phyloP scores from a whole-genome alignment of 202 grass and related monocot species.

The Eragrostis tef region DNA sequence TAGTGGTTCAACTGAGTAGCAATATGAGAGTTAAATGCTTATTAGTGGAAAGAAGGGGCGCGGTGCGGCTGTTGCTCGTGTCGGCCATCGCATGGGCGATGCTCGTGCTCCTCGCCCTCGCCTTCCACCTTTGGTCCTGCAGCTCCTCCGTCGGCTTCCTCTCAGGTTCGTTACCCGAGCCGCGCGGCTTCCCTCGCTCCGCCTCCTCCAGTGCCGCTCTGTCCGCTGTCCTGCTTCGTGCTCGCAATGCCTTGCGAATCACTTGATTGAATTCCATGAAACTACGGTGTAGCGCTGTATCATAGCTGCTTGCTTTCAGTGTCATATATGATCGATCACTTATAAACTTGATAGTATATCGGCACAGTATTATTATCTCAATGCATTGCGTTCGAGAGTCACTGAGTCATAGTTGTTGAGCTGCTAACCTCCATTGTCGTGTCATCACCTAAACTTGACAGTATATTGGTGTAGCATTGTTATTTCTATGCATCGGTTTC shows the following conservation, averaged over 20 bases:
- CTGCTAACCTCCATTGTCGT: not conserved
- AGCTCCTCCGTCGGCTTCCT: conserved; percentile 67
- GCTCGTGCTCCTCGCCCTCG: conserved; percentile 79
- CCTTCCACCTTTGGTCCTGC: conserved; percentile 93
- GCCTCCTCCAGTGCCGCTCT: not conserved
- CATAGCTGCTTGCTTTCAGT: not conserved
- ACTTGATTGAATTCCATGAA: conserved; percentile 7
- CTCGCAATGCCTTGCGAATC: not conserved
- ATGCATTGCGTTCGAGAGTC: not conserved
- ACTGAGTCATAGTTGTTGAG: not conserved
- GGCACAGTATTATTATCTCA: not conserved
- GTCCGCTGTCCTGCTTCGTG: not conserved
- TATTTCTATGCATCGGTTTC: not conserved
- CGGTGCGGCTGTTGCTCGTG: conserved; percentile 67
- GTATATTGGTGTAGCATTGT: not conserved
- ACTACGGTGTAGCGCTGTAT: not conserved
- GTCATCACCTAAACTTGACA: not conserved
- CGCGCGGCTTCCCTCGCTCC: not conserved
- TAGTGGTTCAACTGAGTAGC: not conserved
- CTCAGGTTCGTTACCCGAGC: conserved; percentile 54
- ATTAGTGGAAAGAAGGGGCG: conserved; percentile 43
- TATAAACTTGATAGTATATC: not conserved
- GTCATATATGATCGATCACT: not conserved
- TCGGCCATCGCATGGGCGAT: conserved; percentile 75
- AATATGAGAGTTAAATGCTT: not conserved